phyloP scores from a whole-genome alignment of 2,329 filamentous ascomycete species.

The Penicillium sp. region DNA sequence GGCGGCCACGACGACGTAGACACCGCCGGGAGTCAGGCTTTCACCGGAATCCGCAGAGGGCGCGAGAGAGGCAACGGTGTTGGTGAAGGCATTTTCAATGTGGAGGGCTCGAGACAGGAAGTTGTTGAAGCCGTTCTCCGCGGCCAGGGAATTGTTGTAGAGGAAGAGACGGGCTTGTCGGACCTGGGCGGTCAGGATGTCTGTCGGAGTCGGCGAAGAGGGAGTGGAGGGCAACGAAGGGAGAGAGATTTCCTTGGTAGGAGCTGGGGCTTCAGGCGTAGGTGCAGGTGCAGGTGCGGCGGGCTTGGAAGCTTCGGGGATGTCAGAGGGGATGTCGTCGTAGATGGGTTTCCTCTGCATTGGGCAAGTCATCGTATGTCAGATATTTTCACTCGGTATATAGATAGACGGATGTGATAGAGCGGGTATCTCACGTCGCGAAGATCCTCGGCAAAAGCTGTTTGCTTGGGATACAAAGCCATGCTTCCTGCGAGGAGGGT shows the following conservation, averaged over 20 bases:
- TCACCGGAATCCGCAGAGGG: constrained; percentile 85
- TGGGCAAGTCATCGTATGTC: constrained; percentile 20
- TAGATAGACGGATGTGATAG: background rate
- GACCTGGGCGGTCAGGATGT: constrained; percentile 83
- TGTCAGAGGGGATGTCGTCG: constrained; percentile 43
- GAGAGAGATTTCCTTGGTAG: constrained; percentile 20
- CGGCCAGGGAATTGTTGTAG: constrained; percentile 72
- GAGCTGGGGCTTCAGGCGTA: constrained; percentile 11
- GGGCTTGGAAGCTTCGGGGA: constrained; percentile 32
- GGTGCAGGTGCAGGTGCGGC: constrained; percentile 18
- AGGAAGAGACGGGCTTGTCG: constrained; percentile 78
- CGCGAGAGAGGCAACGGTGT: constrained; percentile 84
- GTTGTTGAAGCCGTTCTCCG: constrained; percentile 82
- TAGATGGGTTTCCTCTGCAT: constrained; percentile 50
- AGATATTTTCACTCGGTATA: constrained; percentile 1
- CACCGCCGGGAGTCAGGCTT: constrained; percentile 81
- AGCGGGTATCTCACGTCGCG: constrained; percentile 28
- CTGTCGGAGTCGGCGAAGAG: constrained; percentile 75
- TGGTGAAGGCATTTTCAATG: constrained; percentile 87
- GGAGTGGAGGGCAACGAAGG: constrained; percentile 26
- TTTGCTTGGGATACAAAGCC: constrained; percentile 45
- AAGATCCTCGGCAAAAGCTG: constrained; percentile 49
- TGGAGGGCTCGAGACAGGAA: constrained; percentile 79
- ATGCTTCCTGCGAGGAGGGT: constrained; percentile 46
- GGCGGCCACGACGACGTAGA: constrained; percentile 90